Percentiles rank a stretch among this genome's conserved stretches.
phyloP scores from a whole-genome alignment of 2,329 filamentous ascomycete genomes.

The Trichoderma sp. region DNA sequence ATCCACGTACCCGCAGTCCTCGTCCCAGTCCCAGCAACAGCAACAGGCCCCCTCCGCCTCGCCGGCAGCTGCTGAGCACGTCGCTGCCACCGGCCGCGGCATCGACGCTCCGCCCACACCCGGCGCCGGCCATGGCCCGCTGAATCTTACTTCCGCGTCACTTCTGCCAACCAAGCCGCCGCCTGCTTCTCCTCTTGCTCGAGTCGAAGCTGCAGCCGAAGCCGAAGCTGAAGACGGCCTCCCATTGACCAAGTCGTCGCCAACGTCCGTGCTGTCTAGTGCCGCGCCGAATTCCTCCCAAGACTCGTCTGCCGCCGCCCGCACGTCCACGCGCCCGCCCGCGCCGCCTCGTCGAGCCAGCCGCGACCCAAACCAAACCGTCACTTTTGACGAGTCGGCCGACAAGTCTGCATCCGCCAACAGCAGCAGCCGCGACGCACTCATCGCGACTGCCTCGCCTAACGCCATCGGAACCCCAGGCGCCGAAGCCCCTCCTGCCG shows the following conservation, averaged over 20 bases:
- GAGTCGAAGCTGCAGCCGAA: background rate
- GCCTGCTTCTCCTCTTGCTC: background rate
- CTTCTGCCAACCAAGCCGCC: background rate
- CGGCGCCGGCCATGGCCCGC: conserved; percentile 7
- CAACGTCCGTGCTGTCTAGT: background rate
- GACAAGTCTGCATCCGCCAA: background rate
- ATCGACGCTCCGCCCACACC: conserved; percentile 8
- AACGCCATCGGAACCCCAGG: background rate
- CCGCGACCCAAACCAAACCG: conserved; percentile 8
- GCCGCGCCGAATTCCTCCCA: conserved; percentile 28
- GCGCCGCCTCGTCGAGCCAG: conserved; percentile 30
- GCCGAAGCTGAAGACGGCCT: background rate
- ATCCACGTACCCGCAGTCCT: background rate
- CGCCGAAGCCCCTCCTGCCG: background rate
- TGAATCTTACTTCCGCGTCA: conserved; percentile 5
- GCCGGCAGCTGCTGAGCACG: background rate
- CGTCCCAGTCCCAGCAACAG: background rate
- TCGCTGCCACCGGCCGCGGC: background rate
- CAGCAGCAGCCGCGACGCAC: background rate
- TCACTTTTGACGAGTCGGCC: background rate
- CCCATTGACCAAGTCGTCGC: background rate
- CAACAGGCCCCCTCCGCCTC: background rate
- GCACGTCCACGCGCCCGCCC: conserved; percentile 5
- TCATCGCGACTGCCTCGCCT: background rate
- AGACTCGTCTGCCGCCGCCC: background rate